Base-by-base conservation (phyloP, 2,329 filamentous ascomycete genomes). In the Fusarium secorum region DNA sequence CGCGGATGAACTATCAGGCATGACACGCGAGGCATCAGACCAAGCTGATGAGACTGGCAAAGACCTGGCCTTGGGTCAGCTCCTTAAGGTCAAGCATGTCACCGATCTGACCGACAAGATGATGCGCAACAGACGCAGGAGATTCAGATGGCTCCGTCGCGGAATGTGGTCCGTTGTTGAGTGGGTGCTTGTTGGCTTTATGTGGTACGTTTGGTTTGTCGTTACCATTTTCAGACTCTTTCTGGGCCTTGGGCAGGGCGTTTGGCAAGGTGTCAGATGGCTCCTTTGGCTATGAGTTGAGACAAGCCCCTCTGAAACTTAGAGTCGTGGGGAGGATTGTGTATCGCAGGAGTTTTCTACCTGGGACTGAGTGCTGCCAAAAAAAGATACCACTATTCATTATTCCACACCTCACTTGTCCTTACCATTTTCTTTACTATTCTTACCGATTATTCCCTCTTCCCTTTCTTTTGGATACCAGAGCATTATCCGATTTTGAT, bases 131-230 rank as follows among this genome's bases (percentile, higher is more conserved):
- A 86, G 94, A 56, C 85, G 89, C 18, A 81, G 89, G 33, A 82
- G 89, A 62, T 89, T 96, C 76, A 86, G 93, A 59, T 94, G 93
- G 89, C 81, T 94, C 28, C 85, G 93, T 41, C 85, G 93, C 18
- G 89, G 90, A 1, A 91, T 93, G 18, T 98, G 94, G 87, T 89
- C 94, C 59, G 81, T 91, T 24, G 88, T 98, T 20, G 95, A 98
- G 83, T 98, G 94, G 94, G 83, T 89, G 53, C 86, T 98, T 22
- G 89, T 98, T 41, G 93, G 92, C 7, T 88, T 97, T 74, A 93
- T 98, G 90, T 98, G 96, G 94, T 94, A 92, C 81, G 90, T 97
- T 20, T 98, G 95, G 94, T 89, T 97, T 64, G 84, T 97, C 36
- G 95, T 98, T 28, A 92, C 94, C 79, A 84, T 95, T 28, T 84